Evolutionary conservation across 768 basidiomycete genomes (phyloP).

Genomic region (Boletus patriciae): DNA sequence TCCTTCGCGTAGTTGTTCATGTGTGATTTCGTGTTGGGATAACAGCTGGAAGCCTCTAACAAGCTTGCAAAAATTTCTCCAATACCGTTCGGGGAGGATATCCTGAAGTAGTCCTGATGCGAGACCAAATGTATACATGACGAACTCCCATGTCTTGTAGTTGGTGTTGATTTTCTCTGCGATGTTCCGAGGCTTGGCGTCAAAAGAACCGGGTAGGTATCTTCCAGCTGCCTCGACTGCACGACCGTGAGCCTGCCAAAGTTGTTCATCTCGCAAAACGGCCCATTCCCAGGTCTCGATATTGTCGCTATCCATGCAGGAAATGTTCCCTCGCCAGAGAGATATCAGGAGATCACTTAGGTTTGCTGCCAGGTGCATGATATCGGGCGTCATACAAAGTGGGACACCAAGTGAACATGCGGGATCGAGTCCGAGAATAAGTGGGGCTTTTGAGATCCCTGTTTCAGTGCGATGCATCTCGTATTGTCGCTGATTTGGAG

Average conservation of each 20-base stretch:
- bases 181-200: not conserved
- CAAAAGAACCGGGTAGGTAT: not conserved
- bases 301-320: not conserved
- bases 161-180: not conserved
- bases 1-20: no score
- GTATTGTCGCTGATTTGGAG: not conserved
- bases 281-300: not conserved
- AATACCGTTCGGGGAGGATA: no score
- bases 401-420: not conserved
- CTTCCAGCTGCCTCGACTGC: not conserved
- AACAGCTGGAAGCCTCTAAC: no score
- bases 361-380: not conserved
- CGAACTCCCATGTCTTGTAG: not conserved
- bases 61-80: no score
- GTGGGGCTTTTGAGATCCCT: not conserved
- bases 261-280: not conserved
- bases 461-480: not conserved
- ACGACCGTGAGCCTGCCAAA: not conserved
- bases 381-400: not conserved
- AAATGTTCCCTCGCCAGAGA: not conserved
- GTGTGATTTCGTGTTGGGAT: no score
- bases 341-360: not conserved
- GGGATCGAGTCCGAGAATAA: not conserved
- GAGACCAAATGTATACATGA: not conserved
- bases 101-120: no score